These are phyloP conservation scores for Puccinia polysora DNA, from an alignment of 1,284 basidiomycete species.

Conservation along the genomic window DNA sequence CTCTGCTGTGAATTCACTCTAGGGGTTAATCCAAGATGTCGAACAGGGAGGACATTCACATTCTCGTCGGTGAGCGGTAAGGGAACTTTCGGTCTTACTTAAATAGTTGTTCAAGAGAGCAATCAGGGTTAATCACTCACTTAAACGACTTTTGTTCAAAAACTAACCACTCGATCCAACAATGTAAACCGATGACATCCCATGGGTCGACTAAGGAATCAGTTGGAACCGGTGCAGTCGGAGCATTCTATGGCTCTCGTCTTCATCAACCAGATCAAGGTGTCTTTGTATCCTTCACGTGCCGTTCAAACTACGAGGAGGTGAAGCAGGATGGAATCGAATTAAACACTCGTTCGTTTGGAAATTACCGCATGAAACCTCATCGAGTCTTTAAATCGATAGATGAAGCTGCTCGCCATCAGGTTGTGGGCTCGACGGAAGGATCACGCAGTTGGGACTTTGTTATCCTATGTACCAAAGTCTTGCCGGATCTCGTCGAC, in stretches of 20 bases:
- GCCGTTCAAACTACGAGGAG: conserved; percentile 55
- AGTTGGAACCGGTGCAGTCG: conserved; percentile 56
- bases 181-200: too few relatives aligned
- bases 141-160: too few relatives aligned
- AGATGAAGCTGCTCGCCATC: conserved; percentile 46
- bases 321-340: conserved; percentile 52
- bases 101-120: too few relatives aligned
- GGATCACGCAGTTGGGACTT: conserved; percentile 52
- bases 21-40: too few relatives aligned
- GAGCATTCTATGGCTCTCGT: conserved; percentile 56
- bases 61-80: too few relatives aligned
- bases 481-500: conserved; percentile 54
- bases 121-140: too few relatives aligned
- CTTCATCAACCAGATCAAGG: conserved; percentile 47
- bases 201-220: too few relatives aligned
- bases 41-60: too few relatives aligned
- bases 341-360: conserved; percentile 54
- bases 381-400: conserved; percentile 53
- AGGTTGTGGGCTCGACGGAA: conserved; percentile 2
- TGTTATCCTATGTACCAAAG: conserved; percentile 56
- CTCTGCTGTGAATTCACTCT: too few relatives aligned
- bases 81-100: too few relatives aligned
- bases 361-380: conserved; percentile 54
- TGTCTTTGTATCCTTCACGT: conserved; percentile 54
- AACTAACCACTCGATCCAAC: too few relatives aligned